Evolutionary conservation across 2,329 filamentous ascomycete species (phyloP).

Genomic region (Dactylellina haptotyla): DNA sequence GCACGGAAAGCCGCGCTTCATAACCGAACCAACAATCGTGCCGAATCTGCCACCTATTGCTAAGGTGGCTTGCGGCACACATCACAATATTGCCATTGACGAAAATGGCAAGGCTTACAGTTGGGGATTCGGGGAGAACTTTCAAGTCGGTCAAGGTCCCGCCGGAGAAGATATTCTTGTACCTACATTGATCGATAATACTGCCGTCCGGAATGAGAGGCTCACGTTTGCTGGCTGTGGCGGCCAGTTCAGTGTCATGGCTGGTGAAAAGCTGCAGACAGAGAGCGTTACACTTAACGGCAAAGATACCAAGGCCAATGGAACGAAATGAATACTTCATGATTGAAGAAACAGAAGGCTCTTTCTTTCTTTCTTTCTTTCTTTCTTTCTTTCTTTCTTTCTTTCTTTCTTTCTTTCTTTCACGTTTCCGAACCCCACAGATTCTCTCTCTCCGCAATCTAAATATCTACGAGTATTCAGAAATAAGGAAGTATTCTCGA

Average conservation of each 20-base stretch:
- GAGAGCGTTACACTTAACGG: conserved; percentile 43
- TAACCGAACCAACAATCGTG: conserved; percentile 73
- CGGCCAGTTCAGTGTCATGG: conserved; percentile 80
- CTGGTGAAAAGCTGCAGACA: conserved; percentile 60
- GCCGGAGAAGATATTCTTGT: conserved; percentile 80
- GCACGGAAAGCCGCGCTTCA: conserved; percentile 73
- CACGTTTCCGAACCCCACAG: neutral
- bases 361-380: neutral
- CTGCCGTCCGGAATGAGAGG: conserved; percentile 78
- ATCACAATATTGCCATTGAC: conserved; percentile 77
- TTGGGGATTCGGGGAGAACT: conserved; percentile 84
- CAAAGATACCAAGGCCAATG: conserved; percentile 32
- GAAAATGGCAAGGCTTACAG: conserved; percentile 74
- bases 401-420: neutral
- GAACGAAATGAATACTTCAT: conserved; percentile 19
- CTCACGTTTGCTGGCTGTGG: conserved; percentile 84
- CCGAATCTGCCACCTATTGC: conserved; percentile 68
- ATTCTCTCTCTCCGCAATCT: neutral
- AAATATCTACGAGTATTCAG: too few species aligned
- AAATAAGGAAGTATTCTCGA: too few species aligned
- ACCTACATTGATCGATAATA: conserved; percentile 85
- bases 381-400: neutral
- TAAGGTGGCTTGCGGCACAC: conserved; percentile 72
- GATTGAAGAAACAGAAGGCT: neutral
- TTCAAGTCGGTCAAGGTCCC: conserved; percentile 79